Base-by-base conservation (phyloP, 1,284 basidiomycete species). In the Microbotryum saponariae region DNA sequence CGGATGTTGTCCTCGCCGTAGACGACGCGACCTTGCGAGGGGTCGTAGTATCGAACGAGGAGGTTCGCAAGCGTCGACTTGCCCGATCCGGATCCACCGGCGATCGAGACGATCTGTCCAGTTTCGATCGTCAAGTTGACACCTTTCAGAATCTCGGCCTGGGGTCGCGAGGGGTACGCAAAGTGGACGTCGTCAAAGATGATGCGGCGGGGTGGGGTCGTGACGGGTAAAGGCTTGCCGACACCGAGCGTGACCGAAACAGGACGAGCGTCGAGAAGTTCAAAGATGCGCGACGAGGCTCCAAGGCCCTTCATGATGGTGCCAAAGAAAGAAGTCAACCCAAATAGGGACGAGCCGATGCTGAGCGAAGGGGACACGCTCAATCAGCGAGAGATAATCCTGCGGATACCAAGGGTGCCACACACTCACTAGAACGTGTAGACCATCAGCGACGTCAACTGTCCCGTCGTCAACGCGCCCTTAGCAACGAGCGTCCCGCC, bases 11-110 rank as follows among this genome's bases (percentile, higher is more conserved):
- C 70, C 42, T 71, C 70, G 16, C 72, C 72, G 57, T 93, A 91
- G 0, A 85, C 85, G 54, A 97, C 82, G 58, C 80, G 83, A 0
- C 96, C 96, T 44, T 80, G 76, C 29, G 85, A 79, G 1, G 94
- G 93, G 73, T 97, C 93, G 75, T 98, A 98, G 78, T 90, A 97
- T 54, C 93, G 81, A 65, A 94, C 79, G 54, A 98, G 81, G 9
- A 97, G 80, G 10, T 88, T 85, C 72, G 94, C 91, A 48, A 96
- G 82, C 1, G 90, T 93, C 18, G 88, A 91, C 78, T 97, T 97
- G 61, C 76, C 76, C 3, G 60, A 62, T 5, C 71, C 66, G 5
- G 72, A 73, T 3, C 73, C 74, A 31, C 77, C 77, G 8, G 77
- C 76, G 23, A 78, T 69, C 14, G 74, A 72, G 23, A 74, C 72